Base-by-base conservation (phyloP, 1,284 basidiomycete genomes). In the Leccinum solheimii region DNA sequence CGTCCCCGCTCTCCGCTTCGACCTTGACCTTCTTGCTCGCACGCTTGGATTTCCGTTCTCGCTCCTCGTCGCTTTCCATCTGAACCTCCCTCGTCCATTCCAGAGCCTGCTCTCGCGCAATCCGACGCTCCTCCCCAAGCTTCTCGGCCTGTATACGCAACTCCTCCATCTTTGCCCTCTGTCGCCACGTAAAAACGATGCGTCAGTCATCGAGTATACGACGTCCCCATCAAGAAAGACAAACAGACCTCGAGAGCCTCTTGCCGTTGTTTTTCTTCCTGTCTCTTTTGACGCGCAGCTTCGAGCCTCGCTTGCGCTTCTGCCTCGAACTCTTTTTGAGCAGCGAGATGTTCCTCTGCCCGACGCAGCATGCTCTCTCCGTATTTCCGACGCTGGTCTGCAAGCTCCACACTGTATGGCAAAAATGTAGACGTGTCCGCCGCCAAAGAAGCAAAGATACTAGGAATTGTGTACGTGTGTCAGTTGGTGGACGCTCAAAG, bases 311-410 rank as follows among this genome's bases (percentile, higher is more conserved):
- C 89, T 58, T 88, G 83, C 1, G 85, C 82, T 67, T 92, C 90
- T 2, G 78, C 79, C 75, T 97, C 95, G 71, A 88, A 87, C 61
- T 86, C 85, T 62, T 83, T 80, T 72, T 98, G 95, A 30, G 81
- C 78, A 6, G 82, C 76, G 32, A 80, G 50, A 19, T 52, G 50
- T 10, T 52, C 0, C 13, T 93, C 91, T 1, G 87, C 88, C 61
- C 87, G 87, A 58, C 91, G 82, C 56, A 96, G 75, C 79, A 97
- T 86, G 71, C 84, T 89, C 62, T 94, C 90, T 27, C 94, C 94
- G 69, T 97, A 98, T 72, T 91, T 90, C 50, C 88, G 83, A 60
- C 96, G 86, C 68, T 97, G 92, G 68, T 95, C 90, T 23, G 94
- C 94, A 54, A 97, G 83, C 56, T 96, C 94, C 7, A 84, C 81